phyloP scores from a whole-genome alignment of 1,284 basidiomycete species.

The Ganoderma sp. region DNA sequence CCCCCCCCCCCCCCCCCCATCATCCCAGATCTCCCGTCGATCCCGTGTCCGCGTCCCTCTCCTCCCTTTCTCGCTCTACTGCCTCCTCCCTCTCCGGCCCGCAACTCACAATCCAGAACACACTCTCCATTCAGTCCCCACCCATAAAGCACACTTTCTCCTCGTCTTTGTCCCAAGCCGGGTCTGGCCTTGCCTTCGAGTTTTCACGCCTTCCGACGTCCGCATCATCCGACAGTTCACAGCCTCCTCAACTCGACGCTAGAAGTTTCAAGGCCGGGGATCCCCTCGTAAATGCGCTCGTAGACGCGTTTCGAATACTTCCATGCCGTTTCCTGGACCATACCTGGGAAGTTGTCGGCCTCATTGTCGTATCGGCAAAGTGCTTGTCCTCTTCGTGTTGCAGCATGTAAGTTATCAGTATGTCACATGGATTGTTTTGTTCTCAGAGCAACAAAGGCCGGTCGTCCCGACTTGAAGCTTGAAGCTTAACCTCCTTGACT shows the following conservation, averaged over 20 bases:
- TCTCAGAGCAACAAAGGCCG: conserved; percentile 4
- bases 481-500: not conserved
- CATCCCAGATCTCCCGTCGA: not conserved
- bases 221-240: not conserved
- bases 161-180: not conserved
- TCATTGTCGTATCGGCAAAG: not conserved
- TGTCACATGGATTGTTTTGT: not conserved
- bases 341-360: not conserved
- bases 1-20: conserved; percentile 1
- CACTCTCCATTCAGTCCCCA: not conserved
- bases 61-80: conserved; percentile 4
- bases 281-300: not conserved
- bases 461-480: not conserved
- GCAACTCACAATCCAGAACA: conserved; percentile 10
- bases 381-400: not conserved
- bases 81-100: not conserved
- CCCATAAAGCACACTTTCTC: not conserved
- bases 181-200: not conserved
- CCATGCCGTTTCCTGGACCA: not conserved
- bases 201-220: not conserved
- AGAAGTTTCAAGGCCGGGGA: not conserved
- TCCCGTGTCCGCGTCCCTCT: not conserved
- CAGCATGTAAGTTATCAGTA: conserved; percentile 1
- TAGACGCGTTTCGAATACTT: not conserved
- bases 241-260: not conserved